Base-by-base conservation (phyloP, 108 stramenopile species). In the Nitzschia sp. region DNA sequence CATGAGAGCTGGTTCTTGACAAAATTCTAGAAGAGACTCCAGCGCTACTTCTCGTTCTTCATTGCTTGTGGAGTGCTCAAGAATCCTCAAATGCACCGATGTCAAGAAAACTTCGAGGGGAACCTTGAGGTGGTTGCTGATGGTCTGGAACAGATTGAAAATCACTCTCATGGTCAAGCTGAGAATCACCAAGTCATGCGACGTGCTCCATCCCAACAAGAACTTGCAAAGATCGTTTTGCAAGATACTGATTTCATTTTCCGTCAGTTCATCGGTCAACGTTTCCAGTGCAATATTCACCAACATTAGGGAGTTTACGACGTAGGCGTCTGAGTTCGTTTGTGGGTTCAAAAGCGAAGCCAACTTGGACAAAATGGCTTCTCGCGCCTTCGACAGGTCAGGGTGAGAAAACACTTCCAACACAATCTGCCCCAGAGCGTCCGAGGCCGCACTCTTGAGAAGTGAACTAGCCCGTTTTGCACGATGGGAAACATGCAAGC, bases 21-120 rank as follows among this genome's bases (percentile, higher is more conserved):
- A 94, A 42, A 98, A 98, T 72, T 98, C 97, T 25, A 98, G 76
- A 31, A 99, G 66, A 28, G 81, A 82, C 75, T 98, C 98, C 51
- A 99, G 69, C 5, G 94, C 97, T n/a, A 98, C 82, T 68, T 99
- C 97, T 46, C 88, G 78, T 56, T 91, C 92, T 75, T 97, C 96
- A 13, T 76, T 45, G 79, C 70, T 55, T 69, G 74, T 59, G 59
- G 85, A 46, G 62, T 74, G 61, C 33, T 87, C 84, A 33, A 81
- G 66, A 1, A 97, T 81, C 6, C 91, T 66, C 48, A 97, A 72
- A 72, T 97, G 96, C 24, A 98, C 94, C 26, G 74, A 81, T 13
- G 95, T 92, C 58, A 99, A 69, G 58, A 99, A 98, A n/a, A 98
- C 96, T 75, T 99, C 98, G 53, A 99, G 84, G 49, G 96, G 97